A percentile compares a stretch with the other conserved stretches of the same genome.
These are phyloP conservation scores for Pichia pseudocactophila DNA, from an alignment of 805 yeast genomes.

Conservation along the genomic window DNA sequence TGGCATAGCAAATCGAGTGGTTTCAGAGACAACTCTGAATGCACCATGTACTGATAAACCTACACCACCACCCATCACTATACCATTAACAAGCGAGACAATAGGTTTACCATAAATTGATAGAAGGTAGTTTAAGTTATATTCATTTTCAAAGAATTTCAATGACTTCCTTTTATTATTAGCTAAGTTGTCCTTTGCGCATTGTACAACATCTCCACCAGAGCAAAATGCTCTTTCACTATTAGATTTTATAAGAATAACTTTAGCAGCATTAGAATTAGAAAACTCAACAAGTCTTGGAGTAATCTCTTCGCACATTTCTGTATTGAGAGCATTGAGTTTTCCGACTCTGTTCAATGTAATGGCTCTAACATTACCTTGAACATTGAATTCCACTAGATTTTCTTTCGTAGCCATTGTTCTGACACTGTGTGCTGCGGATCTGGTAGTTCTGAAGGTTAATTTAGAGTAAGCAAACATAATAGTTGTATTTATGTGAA, in stretches of 20 bases:
- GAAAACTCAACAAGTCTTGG: slow-evolving; percentile 73
- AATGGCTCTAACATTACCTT: slow-evolving; percentile 61
- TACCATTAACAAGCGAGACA: slow-evolving; percentile 81
- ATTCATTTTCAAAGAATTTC: slow-evolving; percentile 70
- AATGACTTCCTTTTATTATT: slow-evolving; percentile 42
- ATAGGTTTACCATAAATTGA: slow-evolving; percentile 84
- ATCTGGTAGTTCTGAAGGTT: neutral
- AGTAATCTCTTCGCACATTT: slow-evolving; percentile 64
- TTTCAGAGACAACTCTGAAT: slow-evolving; percentile 87
- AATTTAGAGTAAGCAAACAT: slow-evolving; percentile 4
- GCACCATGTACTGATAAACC: slow-evolving; percentile 88
- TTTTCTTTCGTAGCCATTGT: slow-evolving; percentile 17
- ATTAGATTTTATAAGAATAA: slow-evolving; percentile 59
- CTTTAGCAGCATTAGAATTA: slow-evolving; percentile 53
- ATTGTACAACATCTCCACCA: slow-evolving; percentile 89
- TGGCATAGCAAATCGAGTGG: slow-evolving; percentile 93
- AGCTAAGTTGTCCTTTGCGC: slow-evolving; percentile 50
- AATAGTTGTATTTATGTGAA: neutral
- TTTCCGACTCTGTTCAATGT: slow-evolving; percentile 73
- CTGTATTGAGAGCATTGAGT: slow-evolving; percentile 72
- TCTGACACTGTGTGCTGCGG: slow-evolving; percentile 3
- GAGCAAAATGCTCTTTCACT: slow-evolving; percentile 79
- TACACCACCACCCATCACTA: slow-evolving; percentile 97
- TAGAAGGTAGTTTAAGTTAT: slow-evolving; percentile 67
- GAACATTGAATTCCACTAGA: slow-evolving; percentile 49